Percentiles rank a stretch among this genome's conserved stretches.
phyloP scores from a whole-genome alignment of 495 filamentous ascomycete species.

The Darksidea phi region DNA sequence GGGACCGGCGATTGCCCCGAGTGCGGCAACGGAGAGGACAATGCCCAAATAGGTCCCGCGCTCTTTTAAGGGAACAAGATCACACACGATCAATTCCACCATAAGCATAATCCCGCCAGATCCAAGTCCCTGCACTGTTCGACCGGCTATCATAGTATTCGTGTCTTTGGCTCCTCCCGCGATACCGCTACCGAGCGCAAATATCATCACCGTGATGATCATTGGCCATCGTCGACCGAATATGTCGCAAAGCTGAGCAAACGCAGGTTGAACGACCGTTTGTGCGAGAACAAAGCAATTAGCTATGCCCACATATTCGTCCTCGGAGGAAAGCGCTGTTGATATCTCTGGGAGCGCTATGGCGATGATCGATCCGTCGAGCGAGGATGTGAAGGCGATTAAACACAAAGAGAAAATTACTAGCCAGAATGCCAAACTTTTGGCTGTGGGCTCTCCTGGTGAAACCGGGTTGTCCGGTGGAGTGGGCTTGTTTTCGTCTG shows the following conservation, averaged over 20 bases:
- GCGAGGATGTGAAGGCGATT: slow-evolving; percentile 8
- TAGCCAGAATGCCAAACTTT: slow-evolving; percentile 5
- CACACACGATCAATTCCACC: slow-evolving; percentile 42
- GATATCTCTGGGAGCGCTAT: slow-evolving; percentile 8
- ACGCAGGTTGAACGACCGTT: slow-evolving; percentile 5
- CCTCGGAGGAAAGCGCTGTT: background rate
- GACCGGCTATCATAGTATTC: slow-evolving; percentile 38
- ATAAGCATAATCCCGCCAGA: slow-evolving; percentile 42
- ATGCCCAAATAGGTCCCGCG: slow-evolving; percentile 39
- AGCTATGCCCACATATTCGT: slow-evolving; percentile 4
- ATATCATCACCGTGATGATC: slow-evolving; percentile 20
- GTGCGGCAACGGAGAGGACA: background rate
- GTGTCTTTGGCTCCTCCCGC: slow-evolving; percentile 24
- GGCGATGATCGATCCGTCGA: slow-evolving; percentile 24
- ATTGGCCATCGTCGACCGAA: slow-evolving; percentile 25
- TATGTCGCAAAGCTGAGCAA: slow-evolving; percentile 12
- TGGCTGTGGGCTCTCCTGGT: background rate
- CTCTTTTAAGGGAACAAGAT: slow-evolving; percentile 39
- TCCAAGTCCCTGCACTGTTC: slow-evolving; percentile 45
- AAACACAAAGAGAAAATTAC: slow-evolving; percentile 8
- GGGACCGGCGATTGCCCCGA: slow-evolving; percentile 17
- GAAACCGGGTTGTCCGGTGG: background rate
- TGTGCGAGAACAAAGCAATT: slow-evolving; percentile 15
- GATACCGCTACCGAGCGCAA: slow-evolving; percentile 34
- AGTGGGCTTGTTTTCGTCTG: too few species aligned